Percentiles rank a stretch among this genome's conserved stretches.
Conservation (phyloP, 1,284 basidiomycete genomes). For the Psilocybe mexicana region DNA sequence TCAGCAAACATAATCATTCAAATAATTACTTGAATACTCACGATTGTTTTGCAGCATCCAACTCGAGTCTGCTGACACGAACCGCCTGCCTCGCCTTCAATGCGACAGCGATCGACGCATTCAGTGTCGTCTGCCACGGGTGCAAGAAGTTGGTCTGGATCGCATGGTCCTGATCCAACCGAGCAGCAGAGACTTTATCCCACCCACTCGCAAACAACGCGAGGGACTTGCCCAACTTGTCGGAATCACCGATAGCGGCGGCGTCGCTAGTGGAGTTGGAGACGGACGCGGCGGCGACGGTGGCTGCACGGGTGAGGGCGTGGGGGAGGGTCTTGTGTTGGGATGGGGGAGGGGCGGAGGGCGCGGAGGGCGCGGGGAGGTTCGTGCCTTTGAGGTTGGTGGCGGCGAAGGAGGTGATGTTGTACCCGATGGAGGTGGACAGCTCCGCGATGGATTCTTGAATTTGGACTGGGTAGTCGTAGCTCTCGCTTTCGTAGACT, state of each 20-base stretch:
- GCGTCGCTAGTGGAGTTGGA: conserved; percentile 43
- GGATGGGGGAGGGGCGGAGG: conserved; percentile 55
- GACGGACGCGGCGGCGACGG: conserved; percentile 63
- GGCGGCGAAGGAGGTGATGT: conserved; percentile 85
- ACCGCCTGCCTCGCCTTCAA: conserved; percentile 92
- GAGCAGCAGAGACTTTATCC: conserved; percentile 86
- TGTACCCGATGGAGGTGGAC: conserved; percentile 73
- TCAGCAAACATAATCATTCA: conserved; percentile 13
- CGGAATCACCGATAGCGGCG: conserved; percentile 37
- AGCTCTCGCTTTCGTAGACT: conserved; percentile 84
- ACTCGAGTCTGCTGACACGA: conserved; percentile 75
- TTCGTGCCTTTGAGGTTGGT: conserved; percentile 89
- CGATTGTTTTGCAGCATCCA: conserved; percentile 69
- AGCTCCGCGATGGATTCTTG: conserved; percentile 76
- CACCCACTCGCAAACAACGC: conserved; percentile 80
- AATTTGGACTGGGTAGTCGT: conserved; percentile 85
- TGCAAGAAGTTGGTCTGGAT: conserved; percentile 79
- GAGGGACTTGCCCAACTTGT: conserved; percentile 78
- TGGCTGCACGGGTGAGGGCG: conserved; percentile 84
- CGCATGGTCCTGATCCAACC: conserved; percentile 79
- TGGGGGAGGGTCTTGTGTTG: conserved; percentile 94
- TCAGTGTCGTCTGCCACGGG: conserved; percentile 91
- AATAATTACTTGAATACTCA: conserved; percentile 25
- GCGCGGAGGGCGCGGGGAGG: conserved; percentile 66
- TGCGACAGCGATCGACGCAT: conserved; percentile 80